phyloP scores from a whole-genome alignment of 208 protist species.

The Trypanosoma boissoni region DNA sequence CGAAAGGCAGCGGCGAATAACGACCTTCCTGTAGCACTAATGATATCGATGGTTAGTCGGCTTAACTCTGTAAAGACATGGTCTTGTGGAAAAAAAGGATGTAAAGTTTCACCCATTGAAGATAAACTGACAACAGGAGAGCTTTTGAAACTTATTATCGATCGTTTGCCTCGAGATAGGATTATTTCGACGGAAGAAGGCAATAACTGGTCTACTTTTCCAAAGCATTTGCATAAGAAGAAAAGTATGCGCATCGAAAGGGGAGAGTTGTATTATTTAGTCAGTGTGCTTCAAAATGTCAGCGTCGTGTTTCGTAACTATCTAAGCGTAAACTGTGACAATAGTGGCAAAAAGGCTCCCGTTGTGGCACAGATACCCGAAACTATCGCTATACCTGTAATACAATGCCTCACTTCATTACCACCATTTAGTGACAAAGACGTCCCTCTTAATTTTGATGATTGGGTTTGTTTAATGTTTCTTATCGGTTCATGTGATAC shows the following conservation, averaged over 20 bases:
- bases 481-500: conserved; percentile 16
- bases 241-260: conserved; percentile 7
- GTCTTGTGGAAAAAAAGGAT: not conserved
- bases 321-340: not conserved
- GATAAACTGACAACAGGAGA: not conserved
- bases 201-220: not conserved
- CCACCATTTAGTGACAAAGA: conserved; percentile 7
- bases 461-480: conserved; percentile 16
- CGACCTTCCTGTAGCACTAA: not conserved
- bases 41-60: not conserved
- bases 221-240: conserved; percentile 27
- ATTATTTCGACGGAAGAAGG: not conserved
- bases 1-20: not conserved
- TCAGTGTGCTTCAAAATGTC: not conserved
- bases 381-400: conserved; percentile 15
- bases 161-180: not conserved
- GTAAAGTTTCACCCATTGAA: not conserved
- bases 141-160: not conserved
- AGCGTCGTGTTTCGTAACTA: too few species aligned
- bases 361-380: not conserved
- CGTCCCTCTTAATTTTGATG: conserved; percentile 8
- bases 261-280: conserved; percentile 18
- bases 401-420: conserved; percentile 10
- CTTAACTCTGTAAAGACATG: not conserved
- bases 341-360: not conserved